Evolutionary conservation across 805 yeast species (phyloP), one percentile per base, ranked within the genome.

Genomic region (Lipomyces anomalus): DNA sequence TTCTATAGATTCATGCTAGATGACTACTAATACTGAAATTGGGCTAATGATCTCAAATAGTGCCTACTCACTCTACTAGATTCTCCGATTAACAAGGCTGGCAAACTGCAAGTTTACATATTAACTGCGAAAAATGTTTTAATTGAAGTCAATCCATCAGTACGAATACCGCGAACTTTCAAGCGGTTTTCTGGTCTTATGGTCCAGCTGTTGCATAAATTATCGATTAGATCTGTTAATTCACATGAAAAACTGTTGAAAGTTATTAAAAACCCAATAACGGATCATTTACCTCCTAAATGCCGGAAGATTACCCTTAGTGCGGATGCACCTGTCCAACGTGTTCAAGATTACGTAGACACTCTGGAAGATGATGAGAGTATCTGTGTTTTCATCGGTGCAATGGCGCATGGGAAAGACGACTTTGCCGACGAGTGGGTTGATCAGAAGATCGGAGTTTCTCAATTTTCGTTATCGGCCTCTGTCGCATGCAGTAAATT

Each of bases 371-470:
- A 79, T 2, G 95, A 86, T 61, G 96, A 92, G 70, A 84, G 95
- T 62, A 81, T 92, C 57, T 92, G 98, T 74, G 97, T 92, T 22
- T 92, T 92, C 67, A 97, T 92, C 38, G 98, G 98, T 63, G 95
- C 98, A 38, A 92, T 92, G 96, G 98, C 98, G 18, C 81, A 97
- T 66, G 98, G 98, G 61, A 84, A 83, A 64, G 98, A 92, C 67
- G 88, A 80, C 58, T 92, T 92, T 67, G 98, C 98, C 21, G 98
- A 92, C 66, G 97, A 89, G 66, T 90, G 67, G 61, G 95, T 90
- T 36, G 97, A 92, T 65, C 97, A 92, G 67, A 92, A 90, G 62
- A 83, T 92, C 48, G 97, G 97, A 58, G 80, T 92, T 46, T 87
- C 97, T 29, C 88, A 90, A 61, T 92, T 89, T 66, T 95, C 98